Conservation (phyloP, 129 eudicot species). For the Lactuca saligna region DNA sequence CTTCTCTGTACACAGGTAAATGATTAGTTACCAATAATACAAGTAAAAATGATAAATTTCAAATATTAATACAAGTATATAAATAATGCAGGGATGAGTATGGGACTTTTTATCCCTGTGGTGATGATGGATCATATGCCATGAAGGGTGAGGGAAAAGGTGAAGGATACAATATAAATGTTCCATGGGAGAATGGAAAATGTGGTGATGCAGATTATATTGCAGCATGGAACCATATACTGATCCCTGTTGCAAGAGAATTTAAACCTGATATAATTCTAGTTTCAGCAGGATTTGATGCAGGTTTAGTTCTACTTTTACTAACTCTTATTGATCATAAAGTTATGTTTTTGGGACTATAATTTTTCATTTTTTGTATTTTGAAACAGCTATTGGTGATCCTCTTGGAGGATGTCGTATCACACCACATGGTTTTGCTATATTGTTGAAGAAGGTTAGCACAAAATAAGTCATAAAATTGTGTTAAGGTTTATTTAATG, state of each 20-base stretch:
- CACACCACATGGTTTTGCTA: constrained; percentile 77
- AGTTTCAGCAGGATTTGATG: constrained; percentile 98
- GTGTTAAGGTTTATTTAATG: constrained; percentile 3
- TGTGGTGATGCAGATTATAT: constrained; percentile 96
- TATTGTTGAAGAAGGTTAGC: constrained; percentile 79
- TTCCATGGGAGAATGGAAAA: constrained; percentile 84
- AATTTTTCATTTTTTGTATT: constrained; percentile 9
- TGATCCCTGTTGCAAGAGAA: constrained; percentile 90
- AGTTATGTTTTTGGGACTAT: neutral
- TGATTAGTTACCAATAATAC: neutral
- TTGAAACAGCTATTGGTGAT: constrained; percentile 73
- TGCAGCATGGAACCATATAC: constrained; percentile 91
- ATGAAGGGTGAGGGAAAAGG: constrained; percentile 92
- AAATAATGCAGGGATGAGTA: constrained; percentile 55
- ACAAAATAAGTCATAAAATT: neutral
- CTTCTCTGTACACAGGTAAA: constrained; percentile 96
- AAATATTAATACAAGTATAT: no score
- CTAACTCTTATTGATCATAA: constrained; percentile 3
- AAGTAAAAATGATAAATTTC: no score
- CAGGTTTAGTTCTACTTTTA: constrained; percentile 54
- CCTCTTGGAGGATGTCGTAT: constrained; percentile 96
- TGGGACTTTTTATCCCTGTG: constrained; percentile 77
- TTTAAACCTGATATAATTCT: constrained; percentile 77
- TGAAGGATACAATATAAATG: constrained; percentile 83
- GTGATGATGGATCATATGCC: constrained; percentile 72